These are phyloP conservation scores for Hanseniaspora uvarum DNA, from an alignment of 1,139 yeast species.

Conservation along the genomic window DNA sequence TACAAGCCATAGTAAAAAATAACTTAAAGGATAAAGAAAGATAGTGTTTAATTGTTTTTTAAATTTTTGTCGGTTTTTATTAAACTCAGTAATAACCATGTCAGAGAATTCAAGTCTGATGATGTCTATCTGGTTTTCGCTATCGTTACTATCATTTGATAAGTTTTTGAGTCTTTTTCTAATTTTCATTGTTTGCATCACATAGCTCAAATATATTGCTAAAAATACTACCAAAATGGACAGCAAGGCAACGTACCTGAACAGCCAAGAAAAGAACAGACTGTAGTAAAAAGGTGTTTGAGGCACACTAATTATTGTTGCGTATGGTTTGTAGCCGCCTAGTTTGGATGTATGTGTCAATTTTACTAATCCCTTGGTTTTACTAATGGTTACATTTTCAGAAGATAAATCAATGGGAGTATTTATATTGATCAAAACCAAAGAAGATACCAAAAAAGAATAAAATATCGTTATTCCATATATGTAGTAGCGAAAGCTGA, in stretches of 20 bases:
- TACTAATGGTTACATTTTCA: conserved; percentile 23
- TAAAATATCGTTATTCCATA: conserved; percentile 50
- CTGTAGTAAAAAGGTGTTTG: conserved; percentile 65
- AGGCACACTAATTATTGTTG: conserved; percentile 77
- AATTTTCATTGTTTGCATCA: conserved; percentile 48
- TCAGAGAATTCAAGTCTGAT: conserved; percentile 1
- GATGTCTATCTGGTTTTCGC: background rate
- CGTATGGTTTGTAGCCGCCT: conserved; percentile 51
- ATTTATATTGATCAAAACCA: conserved; percentile 49
- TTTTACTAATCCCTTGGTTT: conserved; percentile 18
- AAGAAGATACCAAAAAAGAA: conserved; percentile 59
- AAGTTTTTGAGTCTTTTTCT: conserved; percentile 29
- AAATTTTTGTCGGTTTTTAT: background rate
- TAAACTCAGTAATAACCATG: background rate
- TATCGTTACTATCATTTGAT: background rate
- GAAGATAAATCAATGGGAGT: conserved; percentile 20
- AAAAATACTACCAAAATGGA: conserved; percentile 56
- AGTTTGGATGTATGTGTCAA: conserved; percentile 24
- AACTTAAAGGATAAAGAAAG: background rate
- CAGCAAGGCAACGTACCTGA: conserved; percentile 59
- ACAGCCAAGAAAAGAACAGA: conserved; percentile 69
- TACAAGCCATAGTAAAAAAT: background rate
- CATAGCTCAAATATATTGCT: conserved; percentile 64
- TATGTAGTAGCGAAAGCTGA: conserved; percentile 47
- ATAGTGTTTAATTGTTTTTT: background rate